Evolutionary conservation across 345 rosid species (phyloP).

Genomic region (Carallia brachiata): DNA sequence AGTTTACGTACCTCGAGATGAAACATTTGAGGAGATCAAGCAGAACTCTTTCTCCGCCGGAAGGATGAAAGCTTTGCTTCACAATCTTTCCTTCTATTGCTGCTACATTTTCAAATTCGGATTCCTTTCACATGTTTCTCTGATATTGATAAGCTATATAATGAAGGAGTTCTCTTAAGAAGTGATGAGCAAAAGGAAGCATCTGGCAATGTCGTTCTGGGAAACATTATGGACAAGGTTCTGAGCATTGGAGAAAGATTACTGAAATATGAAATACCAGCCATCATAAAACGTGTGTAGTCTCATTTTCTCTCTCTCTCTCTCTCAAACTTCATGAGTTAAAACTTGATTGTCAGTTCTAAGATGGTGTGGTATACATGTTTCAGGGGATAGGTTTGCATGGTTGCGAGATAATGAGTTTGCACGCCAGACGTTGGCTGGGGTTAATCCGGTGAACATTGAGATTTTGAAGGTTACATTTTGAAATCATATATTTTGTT

Average conservation of each 20-base stretch:
- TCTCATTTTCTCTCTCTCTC: neutral
- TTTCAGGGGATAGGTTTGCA: slow-evolving; percentile 80
- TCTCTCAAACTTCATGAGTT: neutral
- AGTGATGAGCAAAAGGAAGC: slow-evolving; percentile 37
- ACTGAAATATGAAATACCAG: slow-evolving; percentile 75
- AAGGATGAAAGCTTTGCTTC: slow-evolving; percentile 81
- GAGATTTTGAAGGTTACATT: slow-evolving; percentile 59
- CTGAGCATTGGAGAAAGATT: slow-evolving; percentile 53
- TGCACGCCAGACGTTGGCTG: slow-evolving; percentile 89
- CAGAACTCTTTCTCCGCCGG: slow-evolving; percentile 78
- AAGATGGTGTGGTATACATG: slow-evolving; percentile 2
- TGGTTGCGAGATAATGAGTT: slow-evolving; percentile 94
- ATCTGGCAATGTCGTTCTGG: slow-evolving; percentile 22
- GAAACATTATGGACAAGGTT: slow-evolving; percentile 44
- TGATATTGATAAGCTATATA: slow-evolving; percentile 79
- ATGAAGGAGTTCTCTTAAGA: slow-evolving; percentile 52
- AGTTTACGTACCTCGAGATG: slow-evolving; percentile 89
- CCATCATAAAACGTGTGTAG: slow-evolving; percentile 59
- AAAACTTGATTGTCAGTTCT: neutral
- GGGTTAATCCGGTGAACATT: slow-evolving; percentile 87
- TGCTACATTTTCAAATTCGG: slow-evolving; percentile 71
- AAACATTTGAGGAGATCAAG: slow-evolving; percentile 91
- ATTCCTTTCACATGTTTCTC: slow-evolving; percentile 87
- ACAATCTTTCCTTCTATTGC: slow-evolving; percentile 84
- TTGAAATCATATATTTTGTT: neutral